Percentiles rank a stretch among this genome's conserved stretches.
Evolutionary conservation across 345 rosid genomes (phyloP).

Genomic region (Citrus sinensis): DNA sequence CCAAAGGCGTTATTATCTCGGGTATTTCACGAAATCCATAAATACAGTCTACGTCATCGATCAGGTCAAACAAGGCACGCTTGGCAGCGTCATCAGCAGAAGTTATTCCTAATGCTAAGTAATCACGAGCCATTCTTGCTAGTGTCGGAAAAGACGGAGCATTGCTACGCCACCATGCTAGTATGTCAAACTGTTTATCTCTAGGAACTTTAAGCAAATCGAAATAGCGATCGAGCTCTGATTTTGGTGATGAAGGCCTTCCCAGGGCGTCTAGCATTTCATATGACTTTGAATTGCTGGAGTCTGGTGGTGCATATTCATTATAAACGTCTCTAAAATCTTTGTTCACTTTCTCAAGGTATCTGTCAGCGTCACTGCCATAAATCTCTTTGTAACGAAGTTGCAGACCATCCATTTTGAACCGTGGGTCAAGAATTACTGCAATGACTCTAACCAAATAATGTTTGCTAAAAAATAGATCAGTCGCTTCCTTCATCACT

Average conservation of each 20-base stretch:
- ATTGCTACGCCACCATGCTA: background rate
- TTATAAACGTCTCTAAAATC: background rate
- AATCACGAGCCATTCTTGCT: conserved; percentile 11
- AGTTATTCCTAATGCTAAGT: background rate
- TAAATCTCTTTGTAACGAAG: background rate
- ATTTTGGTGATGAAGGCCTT: background rate
- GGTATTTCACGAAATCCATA: too few species aligned
- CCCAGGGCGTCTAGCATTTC: background rate
- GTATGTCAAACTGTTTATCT: too few species aligned
- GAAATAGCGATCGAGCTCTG: conserved; percentile 3
- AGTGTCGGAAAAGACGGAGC: background rate
- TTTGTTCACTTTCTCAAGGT: background rate
- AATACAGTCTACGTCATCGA: too few species aligned
- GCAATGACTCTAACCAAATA: background rate
- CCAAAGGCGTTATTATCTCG: too few species aligned
- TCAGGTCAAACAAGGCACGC: too few species aligned
- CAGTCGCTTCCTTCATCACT: background rate
- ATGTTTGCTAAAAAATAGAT: background rate
- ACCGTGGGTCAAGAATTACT: background rate
- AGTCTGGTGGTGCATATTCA: background rate
- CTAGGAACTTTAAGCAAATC: too few species aligned
- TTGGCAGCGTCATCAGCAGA: accelerated
- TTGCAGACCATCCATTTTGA: background rate
- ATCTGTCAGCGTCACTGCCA: background rate
- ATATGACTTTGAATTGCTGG: background rate